Conservation (phyloP, 208 protist species). For the Leptomonas pyrrhocoris region DNA sequence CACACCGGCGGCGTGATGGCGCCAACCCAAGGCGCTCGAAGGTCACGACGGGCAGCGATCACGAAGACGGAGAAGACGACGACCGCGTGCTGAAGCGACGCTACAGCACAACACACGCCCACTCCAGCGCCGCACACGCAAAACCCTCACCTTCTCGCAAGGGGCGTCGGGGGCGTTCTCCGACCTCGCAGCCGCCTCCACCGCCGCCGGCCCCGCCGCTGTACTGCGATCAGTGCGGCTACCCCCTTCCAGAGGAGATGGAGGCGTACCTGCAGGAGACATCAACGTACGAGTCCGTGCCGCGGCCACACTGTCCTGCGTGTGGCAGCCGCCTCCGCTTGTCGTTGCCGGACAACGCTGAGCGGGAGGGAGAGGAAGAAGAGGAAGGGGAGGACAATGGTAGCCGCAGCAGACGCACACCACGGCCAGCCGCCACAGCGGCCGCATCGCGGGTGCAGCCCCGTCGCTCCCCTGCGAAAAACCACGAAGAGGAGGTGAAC, state of each 20-base stretch:
- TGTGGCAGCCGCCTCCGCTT: constrained; percentile 9
- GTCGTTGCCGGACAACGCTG: too few relatives aligned
- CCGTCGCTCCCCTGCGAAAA: background rate
- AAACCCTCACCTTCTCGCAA: background rate
- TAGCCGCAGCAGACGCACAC: background rate
- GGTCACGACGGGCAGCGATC: too few relatives aligned
- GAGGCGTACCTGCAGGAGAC: constrained; percentile 18
- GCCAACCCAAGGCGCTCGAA: too few relatives aligned
- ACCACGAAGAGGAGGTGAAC: constrained; percentile 13
- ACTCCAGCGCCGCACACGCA: background rate
- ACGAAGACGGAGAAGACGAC: background rate
- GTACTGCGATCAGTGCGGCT: constrained; percentile 19
- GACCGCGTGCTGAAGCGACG: background rate
- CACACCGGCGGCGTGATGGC: too few relatives aligned
- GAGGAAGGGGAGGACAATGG: background rate
- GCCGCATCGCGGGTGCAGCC: background rate
- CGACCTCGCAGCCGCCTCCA: background rate
- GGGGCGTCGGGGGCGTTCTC: background rate
- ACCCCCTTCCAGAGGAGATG: constrained; percentile 23
- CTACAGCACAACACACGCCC: background rate
- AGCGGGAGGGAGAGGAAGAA: background rate
- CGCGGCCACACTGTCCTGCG: constrained; percentile 21
- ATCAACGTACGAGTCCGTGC: constrained; percentile 14
- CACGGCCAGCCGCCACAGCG: background rate
- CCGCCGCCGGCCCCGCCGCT: background rate